A percentile compares a stretch with the other conserved stretches of the same genome.
phyloP scores from a whole-genome alignment of 1,284 basidiomycete genomes.

The Porodaedalea pini region DNA sequence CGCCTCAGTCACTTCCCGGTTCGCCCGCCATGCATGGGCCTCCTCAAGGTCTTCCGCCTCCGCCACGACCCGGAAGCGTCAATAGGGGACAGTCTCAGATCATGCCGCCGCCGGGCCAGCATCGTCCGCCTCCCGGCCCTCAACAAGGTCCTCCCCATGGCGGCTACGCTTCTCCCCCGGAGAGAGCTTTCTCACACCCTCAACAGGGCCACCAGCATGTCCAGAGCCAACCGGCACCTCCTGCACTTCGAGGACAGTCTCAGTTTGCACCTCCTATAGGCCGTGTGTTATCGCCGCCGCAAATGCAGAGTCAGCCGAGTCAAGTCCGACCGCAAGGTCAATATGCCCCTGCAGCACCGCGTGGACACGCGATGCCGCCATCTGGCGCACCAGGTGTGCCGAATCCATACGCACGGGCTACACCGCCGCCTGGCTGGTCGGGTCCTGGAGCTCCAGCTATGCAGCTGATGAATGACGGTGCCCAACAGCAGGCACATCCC shows the following conservation, averaged over 20 bases:
- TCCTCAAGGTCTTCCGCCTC: slow-evolving; percentile 31
- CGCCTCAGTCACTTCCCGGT: slow-evolving; percentile 39
- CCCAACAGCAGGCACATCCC: slow-evolving; percentile 15
- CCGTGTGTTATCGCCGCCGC: slow-evolving; percentile 22
- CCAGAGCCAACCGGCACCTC: slow-evolving; percentile 31
- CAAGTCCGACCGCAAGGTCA: slow-evolving; percentile 21
- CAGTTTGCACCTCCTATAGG: slow-evolving; percentile 18
- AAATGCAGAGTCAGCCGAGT: slow-evolving; percentile 25
- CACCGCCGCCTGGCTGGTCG: slow-evolving; percentile 28
- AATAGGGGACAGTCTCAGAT: slow-evolving; percentile 10
- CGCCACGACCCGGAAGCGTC: slow-evolving; percentile 30
- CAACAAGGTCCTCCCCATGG: slow-evolving; percentile 17
- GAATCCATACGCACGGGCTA: slow-evolving; percentile 37
- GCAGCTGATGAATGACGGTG: background rate
- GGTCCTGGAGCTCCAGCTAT: slow-evolving; percentile 1
- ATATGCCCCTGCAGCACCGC: slow-evolving; percentile 9
- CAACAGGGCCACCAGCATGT: slow-evolving; percentile 28
- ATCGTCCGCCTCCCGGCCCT: slow-evolving; percentile 37
- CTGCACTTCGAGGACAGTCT: slow-evolving; percentile 29
- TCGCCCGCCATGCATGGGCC: slow-evolving; percentile 27
- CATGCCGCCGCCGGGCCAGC: slow-evolving; percentile 42
- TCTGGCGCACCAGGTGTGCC: slow-evolving; percentile 2
- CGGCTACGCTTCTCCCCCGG: slow-evolving; percentile 28
- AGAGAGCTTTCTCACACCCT: slow-evolving; percentile 40
- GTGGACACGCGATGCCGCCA: slow-evolving; percentile 8